phyloP scores from a whole-genome alignment of 139 green algal species.

The Chlorella sorokiniana region DNA sequence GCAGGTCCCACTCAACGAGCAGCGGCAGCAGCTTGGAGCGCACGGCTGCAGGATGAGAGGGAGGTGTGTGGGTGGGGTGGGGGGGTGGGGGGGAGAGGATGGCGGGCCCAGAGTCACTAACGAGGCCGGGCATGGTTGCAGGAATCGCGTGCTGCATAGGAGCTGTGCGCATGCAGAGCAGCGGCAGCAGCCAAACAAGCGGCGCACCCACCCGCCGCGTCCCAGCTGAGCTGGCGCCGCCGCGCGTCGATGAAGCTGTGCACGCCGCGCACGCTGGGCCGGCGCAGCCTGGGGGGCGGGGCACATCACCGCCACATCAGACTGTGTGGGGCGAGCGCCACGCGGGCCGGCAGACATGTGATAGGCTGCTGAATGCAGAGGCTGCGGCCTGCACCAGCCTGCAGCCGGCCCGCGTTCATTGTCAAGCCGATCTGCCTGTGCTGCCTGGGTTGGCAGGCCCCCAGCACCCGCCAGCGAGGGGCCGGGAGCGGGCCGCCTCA shows the following conservation, averaged over 20 bases:
- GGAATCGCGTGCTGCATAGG: background rate
- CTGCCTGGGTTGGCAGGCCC: too few species aligned
- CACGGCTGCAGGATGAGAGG: constrained; percentile 16
- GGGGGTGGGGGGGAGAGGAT: background rate
- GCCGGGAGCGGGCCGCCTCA: background rate
- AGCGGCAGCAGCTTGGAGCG: constrained; percentile 70
- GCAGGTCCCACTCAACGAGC: constrained; percentile 76
- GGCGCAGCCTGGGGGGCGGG: constrained; percentile 42
- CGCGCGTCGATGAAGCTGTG: constrained; percentile 5
- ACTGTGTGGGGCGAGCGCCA: too few species aligned
- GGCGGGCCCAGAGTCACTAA: too few species aligned
- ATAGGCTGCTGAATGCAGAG: too few species aligned
- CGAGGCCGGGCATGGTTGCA: background rate
- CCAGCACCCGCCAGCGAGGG: too few species aligned
- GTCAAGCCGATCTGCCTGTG: too few species aligned
- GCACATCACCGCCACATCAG: too few species aligned
- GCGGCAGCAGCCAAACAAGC: constrained; percentile 61
- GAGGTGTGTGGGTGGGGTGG: background rate
- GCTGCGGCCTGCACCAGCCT: too few species aligned
- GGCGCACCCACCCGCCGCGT: constrained; percentile 39
- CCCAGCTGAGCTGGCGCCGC: constrained; percentile 47
- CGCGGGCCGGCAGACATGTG: too few species aligned
- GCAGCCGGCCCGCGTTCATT: too few species aligned
- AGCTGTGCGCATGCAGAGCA: constrained; percentile 45
- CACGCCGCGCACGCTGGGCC: constrained; percentile 46